Evolutionary conservation across 2,329 filamentous ascomycete species (phyloP), one percentile per base, ranked within the genome.

Genomic region (Helotiales sp.): DNA sequence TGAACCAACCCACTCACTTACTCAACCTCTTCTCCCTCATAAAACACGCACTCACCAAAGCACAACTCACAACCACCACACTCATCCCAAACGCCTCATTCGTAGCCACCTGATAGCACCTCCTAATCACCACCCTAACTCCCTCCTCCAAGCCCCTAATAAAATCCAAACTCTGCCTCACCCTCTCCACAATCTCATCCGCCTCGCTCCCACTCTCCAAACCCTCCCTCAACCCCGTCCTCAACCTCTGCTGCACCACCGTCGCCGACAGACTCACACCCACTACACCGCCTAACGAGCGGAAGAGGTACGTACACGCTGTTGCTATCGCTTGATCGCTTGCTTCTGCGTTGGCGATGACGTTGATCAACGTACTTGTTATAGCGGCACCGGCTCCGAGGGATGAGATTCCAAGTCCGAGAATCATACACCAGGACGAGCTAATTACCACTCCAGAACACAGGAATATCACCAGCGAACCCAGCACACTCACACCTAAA

Each of bases 271-370:
- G 76, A 1, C 86, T 89, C 2, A 87, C 88, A 60, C 86, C 86
- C 65, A 92, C 80, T n/a, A 89, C 90, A 64, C 93, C 83, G 11
- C 91, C 92, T 0, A 94, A 82, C 1, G 89, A 90, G 45, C 92
- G 88, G 82, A 95, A 95, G 26, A 95, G 86, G 78, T 95, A 95
- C 22, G 89, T 91, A 77, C 91, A 93, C 7, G 92, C 92, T 17
- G 92, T 91, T 3, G 89, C 90, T 1, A 94, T 86, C 1, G 92
- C 91, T 69, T 91, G 88, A 71, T 94, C 91, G 50, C 87, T 83
- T 2, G 83, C 81, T 0, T 85, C 80, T 0, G 89, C 86, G 75
- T 93, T 93, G 34, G 91, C 88, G 70, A 94, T 87, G 43, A 93
- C 82, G 1, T 85, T 90, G 55, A 93, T 88, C 37, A 94, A 84